phyloP scores from a whole-genome alignment of 345 rosid genomes.

The Luvunga scandens region DNA sequence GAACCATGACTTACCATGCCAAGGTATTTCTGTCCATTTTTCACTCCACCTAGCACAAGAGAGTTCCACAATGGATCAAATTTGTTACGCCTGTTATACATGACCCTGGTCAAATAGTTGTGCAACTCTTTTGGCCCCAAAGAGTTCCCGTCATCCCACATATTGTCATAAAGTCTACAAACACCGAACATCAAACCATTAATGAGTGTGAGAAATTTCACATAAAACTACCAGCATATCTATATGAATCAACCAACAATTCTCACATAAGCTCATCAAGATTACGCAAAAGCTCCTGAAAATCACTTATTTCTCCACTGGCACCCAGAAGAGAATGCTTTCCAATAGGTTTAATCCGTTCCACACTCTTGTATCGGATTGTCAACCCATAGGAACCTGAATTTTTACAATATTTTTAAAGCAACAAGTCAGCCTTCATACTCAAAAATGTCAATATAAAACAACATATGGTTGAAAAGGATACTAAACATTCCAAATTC shows the following conservation, averaged over 20 bases:
- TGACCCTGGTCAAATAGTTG: slow-evolving; percentile 84
- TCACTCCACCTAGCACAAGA: slow-evolving; percentile 92
- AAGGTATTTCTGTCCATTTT: slow-evolving; percentile 89
- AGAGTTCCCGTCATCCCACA: slow-evolving; percentile 99
- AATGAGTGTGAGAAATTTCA: slow-evolving; percentile 9
- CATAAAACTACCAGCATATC: neutral
- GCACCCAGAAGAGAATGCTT: slow-evolving; percentile 97
- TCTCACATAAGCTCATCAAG: slow-evolving; percentile 92
- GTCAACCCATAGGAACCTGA: slow-evolving; percentile 98
- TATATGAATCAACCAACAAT: slow-evolving; percentile 8
- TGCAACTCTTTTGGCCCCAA: slow-evolving; percentile 99
- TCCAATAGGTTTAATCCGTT: slow-evolving; percentile 81
- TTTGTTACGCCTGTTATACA: slow-evolving; percentile 97
- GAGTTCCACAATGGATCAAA: slow-evolving; percentile 97
- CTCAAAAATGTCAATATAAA: neutral
- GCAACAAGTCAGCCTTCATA: neutral
- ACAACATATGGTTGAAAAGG: neutral
- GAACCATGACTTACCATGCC: slow-evolving; percentile 60
- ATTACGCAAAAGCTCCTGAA: slow-evolving; percentile 82
- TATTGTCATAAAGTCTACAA: slow-evolving; percentile 85
- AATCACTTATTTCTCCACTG: slow-evolving; percentile 95
- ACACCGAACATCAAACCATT: slow-evolving; percentile 11
- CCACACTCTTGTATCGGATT: slow-evolving; percentile 84
- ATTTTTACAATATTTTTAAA: neutral
- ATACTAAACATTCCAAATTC: neutral